A percentile compares a stretch with the other conserved stretches of the same genome.
phyloP scores from a whole-genome alignment of 768 basidiomycete genomes.

The Tylopilus felleus region DNA sequence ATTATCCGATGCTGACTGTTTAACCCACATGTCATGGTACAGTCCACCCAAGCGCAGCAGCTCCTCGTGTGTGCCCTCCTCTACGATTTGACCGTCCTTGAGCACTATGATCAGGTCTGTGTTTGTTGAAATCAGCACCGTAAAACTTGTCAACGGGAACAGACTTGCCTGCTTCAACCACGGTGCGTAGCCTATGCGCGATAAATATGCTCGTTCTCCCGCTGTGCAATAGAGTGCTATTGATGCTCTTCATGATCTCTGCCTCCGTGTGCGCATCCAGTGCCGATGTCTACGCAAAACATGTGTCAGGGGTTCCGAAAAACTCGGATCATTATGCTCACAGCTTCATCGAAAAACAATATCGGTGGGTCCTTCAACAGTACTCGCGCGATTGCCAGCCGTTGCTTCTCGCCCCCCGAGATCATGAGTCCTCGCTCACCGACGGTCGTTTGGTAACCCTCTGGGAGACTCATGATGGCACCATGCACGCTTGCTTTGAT shows the following conservation, averaged over 20 bases:
- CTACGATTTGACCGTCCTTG: constrained; percentile 84
- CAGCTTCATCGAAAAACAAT: constrained; percentile 97
- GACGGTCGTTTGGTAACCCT: constrained; percentile 86
- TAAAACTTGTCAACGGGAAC: not conserved
- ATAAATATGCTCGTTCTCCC: constrained; percentile 94
- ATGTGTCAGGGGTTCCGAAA: not conserved
- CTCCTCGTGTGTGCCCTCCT: constrained; percentile 92
- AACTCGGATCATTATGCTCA: constrained; percentile 40
- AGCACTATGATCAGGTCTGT: constrained; percentile 91
- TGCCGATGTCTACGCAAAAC: constrained; percentile 73
- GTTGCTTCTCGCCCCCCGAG: constrained; percentile 97
- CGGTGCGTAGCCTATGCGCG: constrained; percentile 86
- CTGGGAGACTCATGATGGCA: constrained; percentile 75
- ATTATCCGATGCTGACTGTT: constrained; percentile 52
- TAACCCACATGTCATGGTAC: constrained; percentile 80
- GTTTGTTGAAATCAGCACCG: not conserved
- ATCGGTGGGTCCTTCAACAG: constrained; percentile 94
- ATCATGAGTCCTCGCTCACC: constrained; percentile 98
- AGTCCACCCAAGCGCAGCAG: constrained; percentile 67
- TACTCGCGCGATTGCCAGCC: constrained; percentile 90
- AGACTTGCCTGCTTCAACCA: constrained; percentile 79
- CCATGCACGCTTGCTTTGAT: constrained; percentile 84
- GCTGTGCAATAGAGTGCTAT: constrained; percentile 69
- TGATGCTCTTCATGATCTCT: constrained; percentile 94
- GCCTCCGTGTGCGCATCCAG: constrained; percentile 93